A percentile compares a stretch with the other conserved stretches of the same genome.
phyloP scores from a whole-genome alignment of 176 grass and related monocot species.

The Musa beccarii region DNA sequence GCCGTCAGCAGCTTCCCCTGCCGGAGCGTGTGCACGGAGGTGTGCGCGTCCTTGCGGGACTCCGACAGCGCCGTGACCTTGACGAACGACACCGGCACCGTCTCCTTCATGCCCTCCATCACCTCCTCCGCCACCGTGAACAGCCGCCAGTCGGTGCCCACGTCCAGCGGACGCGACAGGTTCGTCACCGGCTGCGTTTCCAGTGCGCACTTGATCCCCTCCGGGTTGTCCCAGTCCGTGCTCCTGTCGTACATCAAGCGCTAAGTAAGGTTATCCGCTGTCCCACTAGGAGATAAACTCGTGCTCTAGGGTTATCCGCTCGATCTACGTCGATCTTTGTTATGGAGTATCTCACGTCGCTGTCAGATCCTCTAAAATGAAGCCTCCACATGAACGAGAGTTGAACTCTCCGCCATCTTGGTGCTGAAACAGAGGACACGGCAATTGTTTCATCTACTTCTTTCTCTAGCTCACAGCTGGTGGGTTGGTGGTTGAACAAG shows the following conservation, averaged over 20 bases:
- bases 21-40: constrained; percentile 72
- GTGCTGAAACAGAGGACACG: no score
- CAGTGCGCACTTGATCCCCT: constrained; percentile 74
- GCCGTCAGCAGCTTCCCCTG: constrained; percentile 73
- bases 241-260: constrained; percentile 24
- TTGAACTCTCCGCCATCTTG: no score
- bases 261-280: not conserved
- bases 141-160: constrained; percentile 85
- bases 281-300: not conserved
- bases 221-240: constrained; percentile 61
- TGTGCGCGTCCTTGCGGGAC: constrained; percentile 76
- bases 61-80: constrained; percentile 92
- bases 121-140: constrained; percentile 34
- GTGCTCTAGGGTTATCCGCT: no score
- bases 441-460: no score
- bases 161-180: constrained; percentile 37
- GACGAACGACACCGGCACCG: constrained; percentile 60
- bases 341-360: no score
- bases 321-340: no score
- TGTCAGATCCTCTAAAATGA: no score
- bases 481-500: no score
- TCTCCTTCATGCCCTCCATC: constrained; percentile 39
- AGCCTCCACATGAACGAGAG: no score
- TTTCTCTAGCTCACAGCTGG: no score
- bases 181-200: constrained; percentile 64